Conservation (phyloP, 2,329 filamentous ascomycete species). For the Aspergillus sp. region DNA sequence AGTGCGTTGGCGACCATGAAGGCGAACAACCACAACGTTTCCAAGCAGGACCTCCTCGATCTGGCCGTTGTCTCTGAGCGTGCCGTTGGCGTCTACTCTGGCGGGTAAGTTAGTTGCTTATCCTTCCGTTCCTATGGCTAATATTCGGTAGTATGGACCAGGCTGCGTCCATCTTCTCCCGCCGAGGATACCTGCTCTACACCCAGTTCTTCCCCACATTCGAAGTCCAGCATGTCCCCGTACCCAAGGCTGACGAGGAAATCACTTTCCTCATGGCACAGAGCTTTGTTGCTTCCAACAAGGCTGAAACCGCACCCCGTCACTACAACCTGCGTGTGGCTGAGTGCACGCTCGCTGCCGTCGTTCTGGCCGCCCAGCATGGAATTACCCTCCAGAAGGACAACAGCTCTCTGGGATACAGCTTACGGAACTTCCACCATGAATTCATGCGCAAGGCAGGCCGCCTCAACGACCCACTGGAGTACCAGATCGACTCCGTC, state of each 20-base stretch:
- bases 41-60: slow-evolving; percentile 88
- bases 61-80: slow-evolving; percentile 91
- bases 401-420: slow-evolving; percentile 71
- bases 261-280: slow-evolving; percentile 90
- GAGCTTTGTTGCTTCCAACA: slow-evolving; percentile 88
- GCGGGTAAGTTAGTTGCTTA: slow-evolving; percentile 55
- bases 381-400: slow-evolving; percentile 63
- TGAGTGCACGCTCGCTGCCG: slow-evolving; percentile 82
- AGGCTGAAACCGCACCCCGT: slow-evolving; percentile 84
- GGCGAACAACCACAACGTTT: slow-evolving; percentile 73
- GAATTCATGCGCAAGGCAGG: slow-evolving; percentile 57
- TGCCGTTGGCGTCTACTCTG: slow-evolving; percentile 90
- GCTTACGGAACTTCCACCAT: slow-evolving; percentile 78
- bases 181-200: slow-evolving; percentile 76
- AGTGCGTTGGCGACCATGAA: slow-evolving; percentile 80
- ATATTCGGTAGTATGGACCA: slow-evolving; percentile 72
- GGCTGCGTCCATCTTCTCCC: slow-evolving; percentile 86
- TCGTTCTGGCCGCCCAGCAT: slow-evolving; percentile 53
- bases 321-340: slow-evolving; percentile 97
- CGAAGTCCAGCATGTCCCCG: slow-evolving; percentile 65
- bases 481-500: slow-evolving; percentile 65
- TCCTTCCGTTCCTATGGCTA: slow-evolving; percentile 16
- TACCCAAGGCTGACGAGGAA: slow-evolving; percentile 73
- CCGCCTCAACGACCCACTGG: slow-evolving; percentile 42
- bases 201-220: slow-evolving; percentile 81